These are phyloP conservation scores for Alternaria arbusti DNA, from an alignment of 2,329 filamentous ascomycete genomes.

Conservation along the genomic window DNA sequence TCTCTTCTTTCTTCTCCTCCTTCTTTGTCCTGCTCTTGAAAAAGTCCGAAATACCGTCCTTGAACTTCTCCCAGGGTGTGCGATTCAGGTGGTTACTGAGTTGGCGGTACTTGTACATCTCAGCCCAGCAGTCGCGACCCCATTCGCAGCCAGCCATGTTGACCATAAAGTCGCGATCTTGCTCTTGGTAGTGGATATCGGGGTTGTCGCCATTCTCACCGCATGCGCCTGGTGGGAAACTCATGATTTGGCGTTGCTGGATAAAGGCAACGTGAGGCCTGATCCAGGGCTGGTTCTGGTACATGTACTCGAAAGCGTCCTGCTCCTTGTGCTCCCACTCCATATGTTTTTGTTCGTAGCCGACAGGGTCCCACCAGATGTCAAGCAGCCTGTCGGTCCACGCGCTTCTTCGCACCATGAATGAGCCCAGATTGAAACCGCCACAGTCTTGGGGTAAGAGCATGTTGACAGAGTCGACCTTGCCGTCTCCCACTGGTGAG, in stretches of 20 bases:
- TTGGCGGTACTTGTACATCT: constrained; percentile 95
- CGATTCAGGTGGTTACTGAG: constrained; percentile 90
- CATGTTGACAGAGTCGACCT: constrained; percentile 80
- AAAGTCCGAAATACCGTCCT: constrained; percentile 53
- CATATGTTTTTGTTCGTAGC: constrained; percentile 99
- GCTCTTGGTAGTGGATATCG: constrained; percentile 82
- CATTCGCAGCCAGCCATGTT: constrained; percentile 99
- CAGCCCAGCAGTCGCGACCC: constrained; percentile 95
- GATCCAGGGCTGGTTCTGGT: constrained; percentile 90
- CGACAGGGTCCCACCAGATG: constrained; percentile 97
- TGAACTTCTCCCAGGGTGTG: constrained; percentile 75
- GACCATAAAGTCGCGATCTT: constrained; percentile 89
- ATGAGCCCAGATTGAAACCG: constrained; percentile 95
- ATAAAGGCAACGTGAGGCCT: constrained; percentile 87
- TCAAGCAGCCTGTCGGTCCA: constrained; percentile 94
- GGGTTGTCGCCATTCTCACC: constrained; percentile 76
- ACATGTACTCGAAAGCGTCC: constrained; percentile 91
- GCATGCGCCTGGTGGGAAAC: constrained; percentile 90
- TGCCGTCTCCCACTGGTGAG: constrained; percentile 78
- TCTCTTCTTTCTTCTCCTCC: constrained; percentile 24
- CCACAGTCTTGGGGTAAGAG: constrained; percentile 91
- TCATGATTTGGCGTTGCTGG: constrained; percentile 90
- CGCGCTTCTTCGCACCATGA: constrained; percentile 82
- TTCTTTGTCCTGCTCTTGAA: constrained; percentile 41
- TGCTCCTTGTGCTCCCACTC: constrained; percentile 99